Evolutionary conservation across 495 filamentous ascomycete genomes (phyloP), one percentile per base, ranked within the genome.

Genomic region (Hyaloscypha hepaticicola): DNA sequence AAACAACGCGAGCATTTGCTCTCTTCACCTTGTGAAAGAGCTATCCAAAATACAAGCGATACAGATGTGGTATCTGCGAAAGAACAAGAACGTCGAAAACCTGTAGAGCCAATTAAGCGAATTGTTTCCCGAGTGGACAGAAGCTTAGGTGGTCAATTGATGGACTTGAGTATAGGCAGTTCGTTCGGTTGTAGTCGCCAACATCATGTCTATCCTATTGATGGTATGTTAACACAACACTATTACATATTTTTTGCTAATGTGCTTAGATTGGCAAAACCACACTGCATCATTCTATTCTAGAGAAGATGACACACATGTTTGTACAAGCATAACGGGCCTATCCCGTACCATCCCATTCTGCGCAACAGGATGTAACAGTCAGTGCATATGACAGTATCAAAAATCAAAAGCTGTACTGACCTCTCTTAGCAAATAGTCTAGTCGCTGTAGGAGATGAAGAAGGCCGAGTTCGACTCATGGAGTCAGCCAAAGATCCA

Each of bases 401-500:
- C 38, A 9, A 45, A 4, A 45, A 16, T 22, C 22, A 29, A 12
- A 24, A 25, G 14, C 29, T 52, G 3, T 27, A 28, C 51, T 72
- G 58, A 72, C 67, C 5, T 24, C 6, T 7, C 48, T 24, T 68
- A 91, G 88, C 84, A 67, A 96, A 90, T 75, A 88, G 88, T 27
- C 78, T 97, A 5, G 84, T 94, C 60, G 95, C 93, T 5, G 80
- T 97, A 50, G 94, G 94, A 38, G 92, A 97, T 71, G 93, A 99
- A 76, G 90, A 95, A 72, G 94, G 94, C 16, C 80, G 87, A 25
- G 81, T 98, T 50, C 84, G 91, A 53, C 73, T 97, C 14, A 72
- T 97, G 6, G 94, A 98, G 69, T 88, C 92, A 0, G 82, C 81
- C 2, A 83, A 84, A 67, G 80, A 83, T 26, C 79, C 85, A 22